These are phyloP conservation scores for Stellera chamaejasme DNA, from an alignment of 345 rosid species.

Conservation along the genomic window DNA sequence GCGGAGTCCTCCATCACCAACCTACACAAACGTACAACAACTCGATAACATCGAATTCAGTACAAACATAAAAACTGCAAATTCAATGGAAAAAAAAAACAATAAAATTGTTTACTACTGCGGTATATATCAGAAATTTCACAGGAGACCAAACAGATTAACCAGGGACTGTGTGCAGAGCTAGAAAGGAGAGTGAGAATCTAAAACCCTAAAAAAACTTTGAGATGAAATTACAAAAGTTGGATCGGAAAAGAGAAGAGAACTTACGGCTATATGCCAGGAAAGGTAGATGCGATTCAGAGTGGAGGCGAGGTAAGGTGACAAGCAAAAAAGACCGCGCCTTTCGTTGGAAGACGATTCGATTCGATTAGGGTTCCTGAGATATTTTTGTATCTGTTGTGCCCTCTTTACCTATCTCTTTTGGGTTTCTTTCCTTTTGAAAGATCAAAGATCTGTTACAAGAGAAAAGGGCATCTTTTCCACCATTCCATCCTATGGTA, in stretches of 20 bases:
- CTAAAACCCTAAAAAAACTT: background rate
- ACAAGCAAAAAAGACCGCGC: conserved; percentile 3
- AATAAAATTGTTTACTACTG: too few relatives aligned
- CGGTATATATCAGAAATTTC: too few relatives aligned
- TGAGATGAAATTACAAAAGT: background rate
- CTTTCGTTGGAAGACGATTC: conserved; percentile 4
- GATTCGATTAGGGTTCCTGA: conserved; percentile 16
- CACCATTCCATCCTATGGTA: too few relatives aligned
- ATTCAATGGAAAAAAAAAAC: too few relatives aligned
- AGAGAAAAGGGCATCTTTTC: too few relatives aligned
- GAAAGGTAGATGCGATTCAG: background rate
- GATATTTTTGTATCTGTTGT: background rate
- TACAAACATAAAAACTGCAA: background rate
- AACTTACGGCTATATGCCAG: background rate
- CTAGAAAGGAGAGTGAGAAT: background rate
- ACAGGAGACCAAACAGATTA: too few relatives aligned
- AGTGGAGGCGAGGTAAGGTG: background rate
- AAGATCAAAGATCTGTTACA: too few relatives aligned
- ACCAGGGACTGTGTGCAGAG: background rate
- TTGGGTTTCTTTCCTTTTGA: too few relatives aligned
- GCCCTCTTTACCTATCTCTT: too few relatives aligned
- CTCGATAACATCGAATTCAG: background rate
- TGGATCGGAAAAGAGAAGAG: background rate
- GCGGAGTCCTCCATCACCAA: conserved; percentile 38
- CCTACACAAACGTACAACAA: conserved; percentile 3